Conservation (phyloP, 192 early-diverging fungal species). For the Mortierella alpina region DNA sequence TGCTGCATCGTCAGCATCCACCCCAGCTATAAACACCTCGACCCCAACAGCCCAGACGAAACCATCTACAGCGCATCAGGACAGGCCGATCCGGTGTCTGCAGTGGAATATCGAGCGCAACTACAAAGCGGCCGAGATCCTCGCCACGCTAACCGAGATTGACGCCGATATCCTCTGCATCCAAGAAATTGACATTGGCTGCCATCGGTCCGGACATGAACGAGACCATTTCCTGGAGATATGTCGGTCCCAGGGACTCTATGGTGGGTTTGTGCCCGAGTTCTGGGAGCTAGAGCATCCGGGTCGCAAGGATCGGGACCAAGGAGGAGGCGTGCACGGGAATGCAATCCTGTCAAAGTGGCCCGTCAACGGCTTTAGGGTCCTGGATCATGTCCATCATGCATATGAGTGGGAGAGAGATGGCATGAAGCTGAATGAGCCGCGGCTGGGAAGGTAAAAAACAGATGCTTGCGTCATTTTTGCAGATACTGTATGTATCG, state of each 20-base stretch:
- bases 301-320: slow-evolving; percentile 62
- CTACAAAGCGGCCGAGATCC: slow-evolving; percentile 72
- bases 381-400: slow-evolving; percentile 74
- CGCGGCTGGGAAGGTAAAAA: slow-evolving; percentile 73
- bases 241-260: slow-evolving; percentile 65
- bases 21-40: background rate
- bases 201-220: slow-evolving; percentile 70
- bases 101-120: slow-evolving; percentile 91
- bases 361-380: slow-evolving; percentile 67
- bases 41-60: background rate
- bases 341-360: slow-evolving; percentile 79
- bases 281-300: slow-evolving; percentile 78
- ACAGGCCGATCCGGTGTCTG: slow-evolving; percentile 65
- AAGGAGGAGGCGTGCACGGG: slow-evolving; percentile 84
- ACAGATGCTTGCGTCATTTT: too few relatives aligned
- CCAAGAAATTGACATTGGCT: slow-evolving; percentile 84
- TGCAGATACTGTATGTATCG: too few relatives aligned
- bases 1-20: background rate
- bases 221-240: slow-evolving; percentile 72
- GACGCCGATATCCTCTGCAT: slow-evolving; percentile 79
- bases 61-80: background rate
- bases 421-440: slow-evolving; percentile 70
- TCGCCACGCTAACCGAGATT: slow-evolving; percentile 62
- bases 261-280: slow-evolving; percentile 77
- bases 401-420: slow-evolving; percentile 77